A percentile compares a stretch with the other conserved stretches of the same genome.
phyloP scores from a whole-genome alignment of 192 early-diverging fungal genomes.

The Entrophospora sp. region DNA sequence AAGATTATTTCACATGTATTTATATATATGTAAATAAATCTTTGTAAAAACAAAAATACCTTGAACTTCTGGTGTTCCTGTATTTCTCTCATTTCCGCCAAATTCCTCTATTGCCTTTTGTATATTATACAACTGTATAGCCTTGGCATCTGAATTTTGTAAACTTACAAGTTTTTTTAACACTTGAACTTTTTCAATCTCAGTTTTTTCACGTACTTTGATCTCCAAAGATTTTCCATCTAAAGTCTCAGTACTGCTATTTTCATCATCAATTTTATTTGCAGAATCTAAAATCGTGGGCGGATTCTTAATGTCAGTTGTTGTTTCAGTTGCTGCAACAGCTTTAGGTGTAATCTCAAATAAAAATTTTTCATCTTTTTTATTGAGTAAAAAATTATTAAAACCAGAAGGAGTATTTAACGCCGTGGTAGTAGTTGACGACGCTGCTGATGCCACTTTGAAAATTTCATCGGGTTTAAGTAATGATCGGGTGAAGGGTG shows the following conservation, averaged over 20 bases:
- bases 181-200: conserved; percentile 53
- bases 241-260: too few relatives aligned
- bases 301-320: conserved; percentile 21
- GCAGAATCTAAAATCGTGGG: too few relatives aligned
- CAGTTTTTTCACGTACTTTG: conserved; percentile 32
- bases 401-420: not conserved
- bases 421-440: not conserved
- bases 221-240: too few relatives aligned
- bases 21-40: not conserved
- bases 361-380: conserved; percentile 35
- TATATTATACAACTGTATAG: conserved; percentile 69
- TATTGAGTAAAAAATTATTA: conserved; percentile 28
- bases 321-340: conserved; percentile 22
- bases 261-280: too few relatives aligned
- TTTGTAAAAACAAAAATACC: conserved; percentile 32
- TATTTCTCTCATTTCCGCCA: conserved; percentile 66
- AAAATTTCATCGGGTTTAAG: conserved; percentile 25
- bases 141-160: conserved; percentile 72
- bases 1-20: not conserved
- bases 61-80: conserved; percentile 89
- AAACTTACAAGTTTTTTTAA: conserved; percentile 65
- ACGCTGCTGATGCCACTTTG: conserved; percentile 25
- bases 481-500: conserved; percentile 29
- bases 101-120: conserved; percentile 65
- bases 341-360: conserved; percentile 36